A percentile compares a stretch with the other conserved stretches of the same genome.
Conservation (phyloP, 192 early-diverging fungal genomes). For the Coemansia sp. region DNA sequence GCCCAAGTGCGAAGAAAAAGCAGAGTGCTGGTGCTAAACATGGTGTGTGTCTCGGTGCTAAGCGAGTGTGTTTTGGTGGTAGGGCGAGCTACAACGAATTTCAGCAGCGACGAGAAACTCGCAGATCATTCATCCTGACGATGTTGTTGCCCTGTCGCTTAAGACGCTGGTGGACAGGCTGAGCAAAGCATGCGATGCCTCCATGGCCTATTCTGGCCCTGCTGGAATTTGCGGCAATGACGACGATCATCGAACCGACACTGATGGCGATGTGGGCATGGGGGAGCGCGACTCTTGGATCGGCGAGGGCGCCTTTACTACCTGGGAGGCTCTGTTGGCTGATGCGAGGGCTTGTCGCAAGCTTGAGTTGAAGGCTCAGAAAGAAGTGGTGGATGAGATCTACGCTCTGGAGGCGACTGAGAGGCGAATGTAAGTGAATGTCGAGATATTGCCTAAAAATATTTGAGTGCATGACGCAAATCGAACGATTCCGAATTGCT, state of each 20-base stretch:
- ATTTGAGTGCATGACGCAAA: not conserved
- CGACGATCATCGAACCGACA: not conserved
- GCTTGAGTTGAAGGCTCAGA: not conserved
- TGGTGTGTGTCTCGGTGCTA: not conserved
- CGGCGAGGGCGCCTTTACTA: constrained; percentile 29
- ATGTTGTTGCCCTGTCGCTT: constrained; percentile 36
- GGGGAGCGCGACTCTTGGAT: constrained; percentile 11
- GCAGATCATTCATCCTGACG: constrained; percentile 32
- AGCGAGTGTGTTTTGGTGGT: not conserved
- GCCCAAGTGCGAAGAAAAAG: not conserved
- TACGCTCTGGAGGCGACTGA: constrained; percentile 14
- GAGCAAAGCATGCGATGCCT: not conserved
- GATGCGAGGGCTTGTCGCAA: constrained; percentile 20
- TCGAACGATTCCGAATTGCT: not conserved
- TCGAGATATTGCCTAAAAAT: not conserved
- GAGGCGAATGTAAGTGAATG: constrained; percentile 36
- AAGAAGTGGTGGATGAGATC: constrained; percentile 4
- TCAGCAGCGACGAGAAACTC: not conserved
- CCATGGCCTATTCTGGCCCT: not conserved
- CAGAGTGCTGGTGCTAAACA: not conserved
- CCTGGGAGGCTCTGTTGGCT: constrained; percentile 31
- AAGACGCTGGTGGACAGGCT: constrained; percentile 31
- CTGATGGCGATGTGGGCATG: constrained; percentile 10
- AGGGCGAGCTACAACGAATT: constrained; percentile 11
- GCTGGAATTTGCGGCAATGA: not conserved